Conservation (phyloP, 176 grass and related monocot genomes). For the Elymus sibiricus region DNA sequence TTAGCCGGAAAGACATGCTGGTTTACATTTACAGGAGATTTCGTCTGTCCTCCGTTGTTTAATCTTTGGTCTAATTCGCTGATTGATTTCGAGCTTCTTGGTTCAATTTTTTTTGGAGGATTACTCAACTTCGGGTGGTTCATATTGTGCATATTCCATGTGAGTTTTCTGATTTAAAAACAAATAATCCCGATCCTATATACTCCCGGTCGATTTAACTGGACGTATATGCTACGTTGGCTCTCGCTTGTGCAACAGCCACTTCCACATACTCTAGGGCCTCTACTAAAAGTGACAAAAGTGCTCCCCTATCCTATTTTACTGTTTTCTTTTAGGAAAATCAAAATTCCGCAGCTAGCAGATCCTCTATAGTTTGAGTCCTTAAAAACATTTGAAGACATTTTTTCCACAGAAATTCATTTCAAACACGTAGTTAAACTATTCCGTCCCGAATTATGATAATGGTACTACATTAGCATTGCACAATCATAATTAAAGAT, state of each 20-base stretch:
- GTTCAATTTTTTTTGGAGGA: not conserved
- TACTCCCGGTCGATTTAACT: not conserved
- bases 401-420: too few species aligned
- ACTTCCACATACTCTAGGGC: too few species aligned
- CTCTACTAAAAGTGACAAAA: too few species aligned
- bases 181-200: not conserved
- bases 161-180: not conserved
- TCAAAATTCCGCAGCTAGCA: too few species aligned
- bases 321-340: too few species aligned
- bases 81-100: not conserved
- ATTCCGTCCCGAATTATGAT: too few species aligned
- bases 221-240: not conserved
- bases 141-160: slow-evolving; percentile 27
- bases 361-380: too few species aligned
- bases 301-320: too few species aligned
- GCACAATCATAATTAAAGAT: too few species aligned
- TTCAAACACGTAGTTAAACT: too few species aligned
- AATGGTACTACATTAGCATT: too few species aligned
- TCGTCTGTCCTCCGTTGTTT: slow-evolving; percentile 14
- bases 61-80: not conserved
- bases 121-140: not conserved
- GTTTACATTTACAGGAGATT: slow-evolving; percentile 29
- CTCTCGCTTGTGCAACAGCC: not conserved
- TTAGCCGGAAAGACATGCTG: not conserved
- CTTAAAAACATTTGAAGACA: too few species aligned